Percentiles rank a stretch among this genome's conserved stretches.
Evolutionary conservation across 2,329 filamentous ascomycete species (phyloP).

Genomic region (Beauveria bassiana): DNA sequence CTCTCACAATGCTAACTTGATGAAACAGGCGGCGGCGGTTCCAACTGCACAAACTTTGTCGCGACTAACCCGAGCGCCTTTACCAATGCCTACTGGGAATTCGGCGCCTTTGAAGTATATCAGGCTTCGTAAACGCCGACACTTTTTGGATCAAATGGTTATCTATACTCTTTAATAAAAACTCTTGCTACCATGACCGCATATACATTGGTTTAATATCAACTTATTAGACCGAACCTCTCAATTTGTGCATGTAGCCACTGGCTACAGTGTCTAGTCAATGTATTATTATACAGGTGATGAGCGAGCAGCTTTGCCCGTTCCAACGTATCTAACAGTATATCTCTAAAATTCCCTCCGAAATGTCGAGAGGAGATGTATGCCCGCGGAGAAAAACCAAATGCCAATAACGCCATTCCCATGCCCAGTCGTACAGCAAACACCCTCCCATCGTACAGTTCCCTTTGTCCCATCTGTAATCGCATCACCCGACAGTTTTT

Average conservation of each 20-base stretch:
- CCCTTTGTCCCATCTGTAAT: not conserved
- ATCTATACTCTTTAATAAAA: not conserved
- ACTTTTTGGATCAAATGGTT: not conserved
- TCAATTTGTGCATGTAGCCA: slow-evolving; percentile 14
- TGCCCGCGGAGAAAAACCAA: slow-evolving; percentile 15
- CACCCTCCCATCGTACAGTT: not conserved
- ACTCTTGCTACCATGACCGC: not conserved
- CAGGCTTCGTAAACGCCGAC: slow-evolving; percentile 19
- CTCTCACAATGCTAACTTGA: slow-evolving; percentile 15
- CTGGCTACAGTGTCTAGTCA: slow-evolving; percentile 10
- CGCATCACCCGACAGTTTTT: not conserved
- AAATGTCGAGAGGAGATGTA: slow-evolving; percentile 13
- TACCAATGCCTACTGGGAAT: slow-evolving; percentile 57
- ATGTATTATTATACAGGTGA: slow-evolving; percentile 25
- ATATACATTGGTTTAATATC: not conserved
- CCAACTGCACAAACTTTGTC: slow-evolving; percentile 50
- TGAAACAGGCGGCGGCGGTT: slow-evolving; percentile 39
- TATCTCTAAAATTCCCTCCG: not conserved
- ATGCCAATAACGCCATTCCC: slow-evolving; percentile 20
- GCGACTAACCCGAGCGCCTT: slow-evolving; percentile 49
- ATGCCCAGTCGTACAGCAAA: slow-evolving; percentile 17
- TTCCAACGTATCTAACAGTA: not conserved
- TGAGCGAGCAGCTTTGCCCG: slow-evolving; percentile 1
- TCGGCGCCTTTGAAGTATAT: slow-evolving; percentile 54
- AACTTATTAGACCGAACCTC: not conserved